Evolutionary conservation across 768 basidiomycete genomes (phyloP), one percentile per base, ranked within the genome.

Genomic region (Tephrocybe sp.): DNA sequence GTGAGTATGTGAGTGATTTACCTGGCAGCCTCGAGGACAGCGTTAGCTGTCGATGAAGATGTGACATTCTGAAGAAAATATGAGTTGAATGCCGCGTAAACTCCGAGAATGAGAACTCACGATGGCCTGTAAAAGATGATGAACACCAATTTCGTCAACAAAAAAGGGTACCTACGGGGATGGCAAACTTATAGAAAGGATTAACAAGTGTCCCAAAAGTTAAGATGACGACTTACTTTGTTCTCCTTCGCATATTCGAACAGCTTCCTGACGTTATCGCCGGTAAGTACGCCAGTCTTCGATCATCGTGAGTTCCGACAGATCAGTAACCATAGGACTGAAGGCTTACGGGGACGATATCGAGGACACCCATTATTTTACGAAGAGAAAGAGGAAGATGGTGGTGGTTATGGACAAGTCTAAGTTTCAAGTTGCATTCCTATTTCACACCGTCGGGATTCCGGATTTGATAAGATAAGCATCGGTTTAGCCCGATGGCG

Each of bases 1-100:
- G 25, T 31, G 26, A 38, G 44, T 34, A 38, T 24, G 32, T 28
- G 35, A 51, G 53, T 25, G 35, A 52, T 39, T n/a, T 60, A 91
- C 90, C 93, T 86, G 43, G 96, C 96, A 49, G 93, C 96, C 73
- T 99, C 96, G 55, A 99, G 85, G 51, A 86, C 89, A 48, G 95
- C 92, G 68, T 98, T 96, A 45, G 86, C 94, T 31, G 86, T 87
- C 25, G 96, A 99, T 9, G 96, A 95, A 15, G 96, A 98, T 37
- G 97, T 98, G 38, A 92, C 87, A 64, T 99, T 99, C 94, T 97
- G 60, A 21, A n/a, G 37, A 22, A 60, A 19, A 39, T 24, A 31
- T 38, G 49, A 27, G 43, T 46, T 46, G 47, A 24, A 47, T 44
- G 16, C 36, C 53, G 52, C 49, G 39, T 41, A 45, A 48, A 51